A percentile compares a stretch with the other conserved stretches of the same genome.
phyloP scores from a whole-genome alignment of 1,284 basidiomycete genomes.

The Apiotrichum domesticum region DNA sequence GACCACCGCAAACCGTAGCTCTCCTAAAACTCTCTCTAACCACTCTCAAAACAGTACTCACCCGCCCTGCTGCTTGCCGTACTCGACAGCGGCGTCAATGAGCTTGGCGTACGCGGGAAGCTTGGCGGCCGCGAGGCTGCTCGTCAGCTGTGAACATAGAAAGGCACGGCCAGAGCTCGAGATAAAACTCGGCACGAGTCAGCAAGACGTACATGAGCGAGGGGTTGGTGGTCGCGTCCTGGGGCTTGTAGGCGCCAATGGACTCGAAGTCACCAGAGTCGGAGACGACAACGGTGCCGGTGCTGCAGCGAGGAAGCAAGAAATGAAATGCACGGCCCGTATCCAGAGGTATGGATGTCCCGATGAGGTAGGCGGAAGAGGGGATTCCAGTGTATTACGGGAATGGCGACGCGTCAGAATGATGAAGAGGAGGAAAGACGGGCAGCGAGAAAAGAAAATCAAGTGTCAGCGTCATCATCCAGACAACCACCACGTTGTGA shows the following conservation, averaged over 20 bases:
- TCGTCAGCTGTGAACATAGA: conserved; percentile 50
- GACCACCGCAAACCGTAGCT: too few species aligned
- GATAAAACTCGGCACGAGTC: not conserved
- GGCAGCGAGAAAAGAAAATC: not conserved
- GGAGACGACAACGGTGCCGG: conserved; percentile 89
- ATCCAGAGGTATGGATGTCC: too few species aligned
- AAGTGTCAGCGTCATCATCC: not conserved
- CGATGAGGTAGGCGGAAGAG: not conserved
- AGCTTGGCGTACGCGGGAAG: conserved; percentile 77
- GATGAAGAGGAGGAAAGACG: not conserved
- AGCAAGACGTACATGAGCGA: conserved; percentile 53
- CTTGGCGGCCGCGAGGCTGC: conserved; percentile 76
- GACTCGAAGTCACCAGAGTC: conserved; percentile 66
- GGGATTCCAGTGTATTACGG: not conserved
- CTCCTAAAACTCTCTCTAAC: too few species aligned
- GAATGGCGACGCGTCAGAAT: not conserved
- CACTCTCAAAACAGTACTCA: conserved; percentile 25
- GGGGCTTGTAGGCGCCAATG: conserved; percentile 88
- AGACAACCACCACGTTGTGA: not conserved
- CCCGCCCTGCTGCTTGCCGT: conserved; percentile 74
- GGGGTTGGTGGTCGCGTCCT: conserved; percentile 91
- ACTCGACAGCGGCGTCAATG: conserved; percentile 74
- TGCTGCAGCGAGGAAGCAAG: conserved; percentile 31
- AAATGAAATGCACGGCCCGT: too few species aligned
- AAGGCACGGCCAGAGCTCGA: too few species aligned